Evolutionary conservation across 768 basidiomycete genomes (phyloP).

Genomic region (Amanita muscaria): DNA sequence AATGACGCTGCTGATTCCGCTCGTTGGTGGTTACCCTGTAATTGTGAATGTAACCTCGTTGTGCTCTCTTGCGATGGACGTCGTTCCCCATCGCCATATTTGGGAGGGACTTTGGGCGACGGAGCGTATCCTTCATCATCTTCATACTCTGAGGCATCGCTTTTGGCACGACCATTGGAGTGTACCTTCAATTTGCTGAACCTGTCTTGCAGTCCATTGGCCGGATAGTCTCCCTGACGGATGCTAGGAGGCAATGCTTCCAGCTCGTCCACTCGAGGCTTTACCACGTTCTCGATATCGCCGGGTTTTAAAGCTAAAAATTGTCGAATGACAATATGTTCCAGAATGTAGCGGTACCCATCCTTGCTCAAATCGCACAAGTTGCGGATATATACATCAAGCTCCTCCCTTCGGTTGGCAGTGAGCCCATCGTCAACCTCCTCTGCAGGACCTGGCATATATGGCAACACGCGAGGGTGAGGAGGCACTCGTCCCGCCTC

Average conservation of each 20-base stretch:
- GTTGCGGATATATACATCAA: slow-evolving; percentile 81
- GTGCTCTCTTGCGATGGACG: slow-evolving; percentile 3
- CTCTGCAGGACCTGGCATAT: slow-evolving; percentile 92
- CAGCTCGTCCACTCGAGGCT: slow-evolving; percentile 51
- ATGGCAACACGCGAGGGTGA: slow-evolving; percentile 75
- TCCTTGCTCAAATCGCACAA: slow-evolving; percentile 62
- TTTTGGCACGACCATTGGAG: slow-evolving; percentile 32
- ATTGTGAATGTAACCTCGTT: slow-evolving; percentile 24
- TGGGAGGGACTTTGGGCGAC: slow-evolving; percentile 36
- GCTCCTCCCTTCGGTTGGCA: slow-evolving; percentile 66
- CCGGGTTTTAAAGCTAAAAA: slow-evolving; percentile 85
- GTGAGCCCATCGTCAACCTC: slow-evolving; percentile 81
- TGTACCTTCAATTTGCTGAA: slow-evolving; percentile 42
- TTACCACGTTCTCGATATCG: slow-evolving; percentile 65
- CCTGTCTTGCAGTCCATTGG: slow-evolving; percentile 35
- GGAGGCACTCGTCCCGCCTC: slow-evolving; percentile 79
- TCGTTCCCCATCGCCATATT: slow-evolving; percentile 17
- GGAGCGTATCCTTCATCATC: slow-evolving; percentile 48
- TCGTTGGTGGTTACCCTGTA: slow-evolving; percentile 34
- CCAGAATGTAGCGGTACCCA: slow-evolving; percentile 72
- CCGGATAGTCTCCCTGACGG: slow-evolving; percentile 30
- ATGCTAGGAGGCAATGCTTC: slow-evolving; percentile 37
- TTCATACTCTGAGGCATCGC: slow-evolving; percentile 61
- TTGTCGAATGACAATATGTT: slow-evolving; percentile 67
- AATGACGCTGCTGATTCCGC: slow-evolving; percentile 41